phyloP scores from a whole-genome alignment of 1,139 yeast species.

The Blastobotrys petasosporus region DNA sequence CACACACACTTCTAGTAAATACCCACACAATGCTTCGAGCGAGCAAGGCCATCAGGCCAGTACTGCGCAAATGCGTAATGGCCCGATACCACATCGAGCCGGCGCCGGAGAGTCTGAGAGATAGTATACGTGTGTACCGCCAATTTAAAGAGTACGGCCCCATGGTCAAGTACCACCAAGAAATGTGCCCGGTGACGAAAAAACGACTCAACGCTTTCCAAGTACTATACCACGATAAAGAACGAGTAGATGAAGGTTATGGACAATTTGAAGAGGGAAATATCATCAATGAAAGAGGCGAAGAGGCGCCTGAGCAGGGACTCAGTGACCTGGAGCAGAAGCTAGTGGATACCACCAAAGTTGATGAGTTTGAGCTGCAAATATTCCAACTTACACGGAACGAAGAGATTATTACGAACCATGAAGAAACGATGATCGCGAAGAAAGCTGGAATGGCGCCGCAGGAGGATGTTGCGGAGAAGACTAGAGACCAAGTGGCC shows the following conservation, averaged over 20 bases:
- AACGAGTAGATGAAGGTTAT: slow-evolving; percentile 1
- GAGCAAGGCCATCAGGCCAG: slow-evolving; percentile 15
- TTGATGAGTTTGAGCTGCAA: slow-evolving; percentile 11
- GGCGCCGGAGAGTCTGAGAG: slow-evolving; percentile 26
- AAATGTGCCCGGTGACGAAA: slow-evolving; percentile 32
- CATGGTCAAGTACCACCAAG: slow-evolving; percentile 31
- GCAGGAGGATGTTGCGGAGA: too few relatives aligned
- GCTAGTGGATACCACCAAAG: slow-evolving; percentile 8
- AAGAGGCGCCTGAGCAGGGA: slow-evolving; percentile 1
- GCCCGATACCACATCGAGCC: slow-evolving; percentile 28
- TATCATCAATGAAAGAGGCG: slow-evolving; percentile 10
- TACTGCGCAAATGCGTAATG: slow-evolving; percentile 25
- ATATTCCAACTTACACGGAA: slow-evolving; percentile 14
- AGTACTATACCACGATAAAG: slow-evolving; percentile 28
- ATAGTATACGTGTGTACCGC: slow-evolving; percentile 26
- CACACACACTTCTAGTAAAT: too few relatives aligned
- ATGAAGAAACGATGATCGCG: too few relatives aligned
- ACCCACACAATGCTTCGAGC: slow-evolving; percentile 9
- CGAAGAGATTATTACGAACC: slow-evolving; percentile 11
- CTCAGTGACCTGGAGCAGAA: slow-evolving; percentile 15
- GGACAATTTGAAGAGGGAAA: slow-evolving; percentile 11
- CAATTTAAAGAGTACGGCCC: slow-evolving; percentile 20
- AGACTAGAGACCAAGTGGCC: too few relatives aligned
- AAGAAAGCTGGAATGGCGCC: too few relatives aligned
- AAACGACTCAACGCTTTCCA: slow-evolving; percentile 25